A percentile compares a stretch with the other conserved stretches of the same genome.
phyloP scores from a whole-genome alignment of 306 rosid genomes.

The Cercis canadensis region DNA sequence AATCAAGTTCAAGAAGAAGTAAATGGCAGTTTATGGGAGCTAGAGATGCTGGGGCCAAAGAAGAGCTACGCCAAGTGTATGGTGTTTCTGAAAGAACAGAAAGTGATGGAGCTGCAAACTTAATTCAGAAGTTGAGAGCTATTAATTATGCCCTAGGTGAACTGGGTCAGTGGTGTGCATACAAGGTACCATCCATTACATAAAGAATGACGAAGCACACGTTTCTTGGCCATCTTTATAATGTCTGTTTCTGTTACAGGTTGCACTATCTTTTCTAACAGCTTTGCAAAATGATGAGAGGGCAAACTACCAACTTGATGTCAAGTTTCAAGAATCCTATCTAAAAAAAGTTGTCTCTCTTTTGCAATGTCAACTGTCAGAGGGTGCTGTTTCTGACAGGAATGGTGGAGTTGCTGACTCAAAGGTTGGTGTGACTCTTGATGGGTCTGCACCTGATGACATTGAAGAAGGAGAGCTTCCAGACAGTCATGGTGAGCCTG shows the following conservation, averaged over 20 bases:
- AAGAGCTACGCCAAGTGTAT: slow-evolving; percentile 94
- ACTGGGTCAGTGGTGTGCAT: slow-evolving; percentile 99
- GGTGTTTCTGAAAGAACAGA: slow-evolving; percentile 99
- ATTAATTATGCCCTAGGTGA: slow-evolving; percentile 97
- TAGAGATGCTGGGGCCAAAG: slow-evolving; percentile 99
- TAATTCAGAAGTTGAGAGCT: slow-evolving; percentile 95
- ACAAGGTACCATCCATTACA: slow-evolving; percentile 60
- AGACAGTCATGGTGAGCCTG: slow-evolving; percentile 86
- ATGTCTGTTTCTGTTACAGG: slow-evolving; percentile 58
- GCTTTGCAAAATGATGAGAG: slow-evolving; percentile 99
- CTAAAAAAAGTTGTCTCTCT: slow-evolving; percentile 80
- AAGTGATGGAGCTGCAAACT: slow-evolving; percentile 98
- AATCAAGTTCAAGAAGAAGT: slow-evolving; percentile 91
- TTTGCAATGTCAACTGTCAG: slow-evolving; percentile 87
- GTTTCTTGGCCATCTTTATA: slow-evolving; percentile 30
- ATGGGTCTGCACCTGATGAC: slow-evolving; percentile 62
- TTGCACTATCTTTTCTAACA: slow-evolving; percentile 88
- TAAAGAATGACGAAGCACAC: slow-evolving; percentile 20
- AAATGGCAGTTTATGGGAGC: slow-evolving; percentile 99
- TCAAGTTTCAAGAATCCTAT: slow-evolving; percentile 95
- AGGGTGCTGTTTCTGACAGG: slow-evolving; percentile 86
- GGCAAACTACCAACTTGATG: slow-evolving; percentile 98
- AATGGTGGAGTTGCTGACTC: slow-evolving; percentile 49
- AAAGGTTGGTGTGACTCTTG: slow-evolving; percentile 42
- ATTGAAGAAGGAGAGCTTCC: slow-evolving; percentile 99